Base-by-base conservation (phyloP, 2,329 filamentous ascomycete genomes). In the Epicoccum sorghinum region DNA sequence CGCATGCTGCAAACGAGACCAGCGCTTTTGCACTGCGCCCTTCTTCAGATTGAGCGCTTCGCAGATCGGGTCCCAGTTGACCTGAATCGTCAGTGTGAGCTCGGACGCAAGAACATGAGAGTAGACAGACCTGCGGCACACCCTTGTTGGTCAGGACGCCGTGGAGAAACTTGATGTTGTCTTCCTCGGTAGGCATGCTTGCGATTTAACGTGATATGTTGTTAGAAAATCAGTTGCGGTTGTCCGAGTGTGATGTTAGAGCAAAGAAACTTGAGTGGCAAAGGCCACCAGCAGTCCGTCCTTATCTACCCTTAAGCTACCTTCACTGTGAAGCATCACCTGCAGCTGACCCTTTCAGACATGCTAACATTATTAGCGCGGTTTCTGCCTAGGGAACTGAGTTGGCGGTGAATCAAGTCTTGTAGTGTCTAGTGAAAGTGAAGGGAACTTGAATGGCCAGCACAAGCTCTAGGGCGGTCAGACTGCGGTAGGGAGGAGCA, bases 131-230 rank as follows among this genome's bases (percentile, higher is more conserved):
- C 9, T 4, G 55, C 0, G 70, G 67, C 1, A 43, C 7, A 3
- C 70, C 68, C 22, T 56, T 57, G 36, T 62, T 38, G 2, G 70
- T 72, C 9, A 73, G 55, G 4, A 73, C 48, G 3, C 65, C 39
- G 56, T 73, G 73, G 0, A 75, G 57, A 41, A 66, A 73, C 32
- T 66, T 55, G 4, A 65, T 50, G 40, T 73, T 73, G 22, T 73
- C 68, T 7, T 59, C 55, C 4, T 67, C 60, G 5, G 62, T 60
- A 13, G 69, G 67, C 71, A 73, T 75, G 13, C 25, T 50, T n/a
- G 18, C 18, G 18, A 18, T 18, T 1, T 18, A 18, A 18, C 18
- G 18, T 18, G 18, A 18, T 18, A 3, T 18, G 18, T 3, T 18
- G 18, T 18, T 18, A 18, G 18, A 18, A 18, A 3, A 13, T 10